Percentiles rank a stretch among this genome's conserved stretches.
These are phyloP conservation scores for Odonthalia washingtoniensis DNA, from an alignment of 31 red algal genomes.

Conservation along the genomic window DNA sequence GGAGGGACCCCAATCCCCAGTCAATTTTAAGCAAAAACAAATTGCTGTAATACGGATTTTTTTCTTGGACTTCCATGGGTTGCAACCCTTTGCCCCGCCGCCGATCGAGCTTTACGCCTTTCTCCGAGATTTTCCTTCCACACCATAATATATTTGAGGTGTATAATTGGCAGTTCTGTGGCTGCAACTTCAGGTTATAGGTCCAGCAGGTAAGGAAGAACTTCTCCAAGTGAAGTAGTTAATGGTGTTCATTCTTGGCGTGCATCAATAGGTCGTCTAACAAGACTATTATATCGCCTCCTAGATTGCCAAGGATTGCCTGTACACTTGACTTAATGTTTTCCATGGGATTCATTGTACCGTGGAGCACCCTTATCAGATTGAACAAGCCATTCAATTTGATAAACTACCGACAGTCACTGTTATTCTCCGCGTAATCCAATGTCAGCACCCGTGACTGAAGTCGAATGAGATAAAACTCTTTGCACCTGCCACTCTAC, in stretches of 20 bases:
- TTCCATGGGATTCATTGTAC: conserved; percentile 5
- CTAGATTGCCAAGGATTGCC: neutral
- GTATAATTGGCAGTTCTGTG: conserved; percentile 9
- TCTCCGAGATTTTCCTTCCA: conserved; percentile 4
- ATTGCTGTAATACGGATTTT: conserved; percentile 22
- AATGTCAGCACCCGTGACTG: conserved; percentile 36
- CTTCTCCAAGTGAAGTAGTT: neutral
- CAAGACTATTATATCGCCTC: conserved; percentile 33
- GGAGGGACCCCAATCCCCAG: conserved; percentile 19
- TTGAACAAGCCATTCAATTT: conserved; percentile 29
- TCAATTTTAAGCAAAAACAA: conserved; percentile 14
- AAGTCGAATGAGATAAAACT: conserved; percentile 55
- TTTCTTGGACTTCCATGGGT: neutral
- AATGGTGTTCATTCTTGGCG: neutral
- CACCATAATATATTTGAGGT: too few relatives aligned
- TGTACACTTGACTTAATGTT: conserved; percentile 21
- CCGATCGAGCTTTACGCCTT: conserved; percentile 14
- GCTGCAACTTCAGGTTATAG: neutral
- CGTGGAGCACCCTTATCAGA: conserved; percentile 39
- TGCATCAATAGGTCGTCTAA: conserved; percentile 51
- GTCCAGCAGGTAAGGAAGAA: conserved; percentile 15
- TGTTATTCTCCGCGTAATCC: neutral
- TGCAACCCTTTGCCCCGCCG: neutral
- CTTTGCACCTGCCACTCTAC: neutral
- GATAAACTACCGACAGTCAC: conserved; percentile 10